Base-by-base conservation (phyloP, 371 early-diverging fungal genomes). In the Haplosporangium sp. region DNA sequence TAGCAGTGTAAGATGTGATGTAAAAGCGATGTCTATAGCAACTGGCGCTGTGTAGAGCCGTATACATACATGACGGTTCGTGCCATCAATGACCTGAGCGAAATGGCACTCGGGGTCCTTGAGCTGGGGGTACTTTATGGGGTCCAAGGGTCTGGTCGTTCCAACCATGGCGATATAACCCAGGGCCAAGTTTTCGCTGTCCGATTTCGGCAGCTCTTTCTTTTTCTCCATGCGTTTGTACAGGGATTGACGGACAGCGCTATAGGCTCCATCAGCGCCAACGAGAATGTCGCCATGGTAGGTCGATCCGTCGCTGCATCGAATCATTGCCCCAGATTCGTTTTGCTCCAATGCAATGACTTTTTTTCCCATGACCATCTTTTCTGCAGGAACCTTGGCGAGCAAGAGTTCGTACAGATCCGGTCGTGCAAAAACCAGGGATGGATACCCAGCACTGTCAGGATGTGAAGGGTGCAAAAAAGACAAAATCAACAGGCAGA, bases 201-300 rank as follows among this genome's bases (percentile, higher is more conserved):
- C 62, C 5, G 20, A 23, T 43, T 9, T 43, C 5, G 62, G 62
- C 18, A 62, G 13, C 1, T 5, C 13, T 1, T 23, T 43, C 54
- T 62, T 42, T 3, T 62, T 41, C 8, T 38, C 18, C 55, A 62
- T 0, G 11, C 37, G 43, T 29, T 54, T 62, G 54, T 62, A 62
- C 42, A 62, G 10, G 12, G 16, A 12, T n/a, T 46, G 46, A 14
- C 46, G 46, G 10, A 53, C 53, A 5, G 42, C 43, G 12, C 54
- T 53, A 43, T 62, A 53, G 8, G 53, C 62, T 10, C 62, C 62
- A 14, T 62, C 62, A 1, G 62, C 64, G n/a, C 64, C 64, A 8
- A 63, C 64, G n/a, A 55, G 13, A 37, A 63, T 14, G 11, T 63
- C 64, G 10, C 64, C 64, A 13, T 54, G 54, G 36, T 54, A 45